A percentile compares a stretch with the other conserved stretches of the same genome.
These are phyloP conservation scores for Diplodia sapinea DNA, from an alignment of 2,329 filamentous ascomycete genomes.

Conservation along the genomic window DNA sequence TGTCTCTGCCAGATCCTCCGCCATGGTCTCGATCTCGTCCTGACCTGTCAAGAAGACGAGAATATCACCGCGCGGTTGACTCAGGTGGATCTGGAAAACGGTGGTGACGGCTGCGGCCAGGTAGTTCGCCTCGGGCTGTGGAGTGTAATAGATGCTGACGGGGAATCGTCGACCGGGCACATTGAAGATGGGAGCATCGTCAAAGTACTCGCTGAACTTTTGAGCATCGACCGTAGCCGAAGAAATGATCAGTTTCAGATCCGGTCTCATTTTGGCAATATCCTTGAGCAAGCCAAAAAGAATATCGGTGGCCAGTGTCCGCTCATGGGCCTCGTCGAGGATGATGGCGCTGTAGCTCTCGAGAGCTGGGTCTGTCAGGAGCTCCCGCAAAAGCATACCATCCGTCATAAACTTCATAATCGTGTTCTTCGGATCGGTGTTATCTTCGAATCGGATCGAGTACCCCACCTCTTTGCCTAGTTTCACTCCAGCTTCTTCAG, in stretches of 20 bases:
- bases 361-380: slow-evolving; percentile 86
- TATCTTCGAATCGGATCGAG: slow-evolving; percentile 92
- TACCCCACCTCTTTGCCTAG: slow-evolving; percentile 93
- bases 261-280: slow-evolving; percentile 78
- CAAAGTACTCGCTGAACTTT: slow-evolving; percentile 91
- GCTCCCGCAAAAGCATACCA: slow-evolving; percentile 88
- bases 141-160: slow-evolving; percentile 90
- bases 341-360: slow-evolving; percentile 85
- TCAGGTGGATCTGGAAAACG: slow-evolving; percentile 92
- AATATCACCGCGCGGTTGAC: slow-evolving; percentile 82
- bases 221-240: slow-evolving; percentile 94
- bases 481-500: slow-evolving; percentile 89
- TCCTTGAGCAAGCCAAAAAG: slow-evolving; percentile 88
- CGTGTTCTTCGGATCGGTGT: slow-evolving; percentile 90
- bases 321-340: slow-evolving; percentile 97
- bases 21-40: slow-evolving; percentile 91
- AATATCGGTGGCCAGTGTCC: slow-evolving; percentile 90
- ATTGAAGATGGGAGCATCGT: slow-evolving; percentile 91
- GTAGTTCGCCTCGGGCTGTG: slow-evolving; percentile 92
- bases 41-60: slow-evolving; percentile 94
- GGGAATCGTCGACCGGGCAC: slow-evolving; percentile 88
- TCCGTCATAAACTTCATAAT: slow-evolving; percentile 97
- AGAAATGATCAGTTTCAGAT: slow-evolving; percentile 88
- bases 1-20: slow-evolving; percentile 83
- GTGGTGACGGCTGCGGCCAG: slow-evolving; percentile 89